phyloP scores from a whole-genome alignment of 2,329 filamentous ascomycete species.

The Cladosporium cucumerinum region DNA sequence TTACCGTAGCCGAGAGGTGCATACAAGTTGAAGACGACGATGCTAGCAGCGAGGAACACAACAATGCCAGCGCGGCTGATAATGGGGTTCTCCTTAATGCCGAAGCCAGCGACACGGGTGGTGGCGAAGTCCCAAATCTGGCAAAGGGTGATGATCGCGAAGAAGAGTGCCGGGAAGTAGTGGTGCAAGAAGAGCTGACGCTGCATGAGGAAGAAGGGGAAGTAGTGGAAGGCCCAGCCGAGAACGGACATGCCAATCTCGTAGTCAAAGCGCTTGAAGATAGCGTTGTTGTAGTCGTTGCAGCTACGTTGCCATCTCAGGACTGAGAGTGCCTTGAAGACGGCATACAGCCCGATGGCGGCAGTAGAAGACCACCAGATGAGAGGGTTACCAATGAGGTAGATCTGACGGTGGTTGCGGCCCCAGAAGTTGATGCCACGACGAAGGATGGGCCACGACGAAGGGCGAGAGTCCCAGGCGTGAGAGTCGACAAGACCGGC shows the following conservation, averaged over 20 bases:
- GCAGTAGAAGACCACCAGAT: constrained; percentile 90
- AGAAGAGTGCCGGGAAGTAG: constrained; percentile 96
- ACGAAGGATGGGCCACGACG: constrained; percentile 85
- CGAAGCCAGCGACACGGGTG: constrained; percentile 66
- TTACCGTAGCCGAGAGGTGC: constrained; percentile 91
- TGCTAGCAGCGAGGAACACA: constrained; percentile 68
- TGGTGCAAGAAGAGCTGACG: constrained; percentile 98
- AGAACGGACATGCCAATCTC: constrained; percentile 87
- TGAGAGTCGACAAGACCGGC: constrained; percentile 94
- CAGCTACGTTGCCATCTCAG: constrained; percentile 93
- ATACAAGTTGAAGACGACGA: constrained; percentile 78
- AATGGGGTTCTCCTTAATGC: constrained; percentile 65
- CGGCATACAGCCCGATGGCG: constrained; percentile 70
- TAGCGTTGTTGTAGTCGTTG: constrained; percentile 75
- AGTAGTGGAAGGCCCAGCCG: constrained; percentile 97
- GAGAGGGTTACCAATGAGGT: constrained; percentile 89
- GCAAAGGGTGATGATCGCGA: constrained; percentile 83
- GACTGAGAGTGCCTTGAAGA: constrained; percentile 83
- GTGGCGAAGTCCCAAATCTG: constrained; percentile 85
- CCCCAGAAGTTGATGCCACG: constrained; percentile 99
- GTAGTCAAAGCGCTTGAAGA: constrained; percentile 96
- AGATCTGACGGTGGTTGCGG: constrained; percentile 88
- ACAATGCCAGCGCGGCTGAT: constrained; percentile 73
- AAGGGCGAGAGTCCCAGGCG: constrained; percentile 93
- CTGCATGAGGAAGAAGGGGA: constrained; percentile 97